Percentiles rank a stretch among this genome's conserved stretches.
phyloP scores from a whole-genome alignment of 2,329 filamentous ascomycete species.

The Microsporum canis region DNA sequence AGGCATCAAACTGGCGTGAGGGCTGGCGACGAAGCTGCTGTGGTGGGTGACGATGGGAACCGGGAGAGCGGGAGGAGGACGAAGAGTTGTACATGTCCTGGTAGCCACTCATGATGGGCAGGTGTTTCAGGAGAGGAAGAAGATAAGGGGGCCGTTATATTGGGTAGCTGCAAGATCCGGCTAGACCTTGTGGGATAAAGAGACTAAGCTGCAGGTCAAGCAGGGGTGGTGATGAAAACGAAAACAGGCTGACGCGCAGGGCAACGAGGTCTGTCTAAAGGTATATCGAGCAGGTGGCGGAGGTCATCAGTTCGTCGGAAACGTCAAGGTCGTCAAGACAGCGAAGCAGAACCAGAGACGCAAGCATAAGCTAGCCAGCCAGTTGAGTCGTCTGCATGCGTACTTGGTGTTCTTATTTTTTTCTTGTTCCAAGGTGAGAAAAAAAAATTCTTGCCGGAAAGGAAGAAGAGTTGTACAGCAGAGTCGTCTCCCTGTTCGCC shows the following conservation, averaged over 20 bases:
- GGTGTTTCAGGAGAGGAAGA: background rate
- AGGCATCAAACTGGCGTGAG: constrained; percentile 67
- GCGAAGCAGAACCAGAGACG: background rate
- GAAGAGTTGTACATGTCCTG: constrained; percentile 54
- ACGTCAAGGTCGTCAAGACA: constrained; percentile 7
- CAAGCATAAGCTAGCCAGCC: background rate
- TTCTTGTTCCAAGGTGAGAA: background rate
- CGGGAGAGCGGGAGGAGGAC: constrained; percentile 56
- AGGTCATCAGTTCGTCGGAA: constrained; percentile 13
- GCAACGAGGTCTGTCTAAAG: constrained; percentile 15
- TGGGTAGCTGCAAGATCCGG: background rate
- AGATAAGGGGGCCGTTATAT: background rate
- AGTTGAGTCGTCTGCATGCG: background rate
- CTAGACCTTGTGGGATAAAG: constrained; percentile 3
- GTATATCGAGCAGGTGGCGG: constrained; percentile 8
- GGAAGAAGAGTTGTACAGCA: background rate
- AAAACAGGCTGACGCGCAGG: constrained; percentile 8
- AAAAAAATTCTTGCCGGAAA: background rate
- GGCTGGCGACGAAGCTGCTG: constrained; percentile 57
- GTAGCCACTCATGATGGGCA: constrained; percentile 24
- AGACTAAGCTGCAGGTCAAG: constrained; percentile 1
- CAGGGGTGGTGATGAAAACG: constrained; percentile 17
- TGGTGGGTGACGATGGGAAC: constrained; percentile 56
- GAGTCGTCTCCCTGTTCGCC: background rate
- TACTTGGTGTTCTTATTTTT: background rate